Evolutionary conservation across 164 flowering plant species (phyloP), one percentile per base, ranked within the genome.

Genomic region (Echeveria elegans): DNA sequence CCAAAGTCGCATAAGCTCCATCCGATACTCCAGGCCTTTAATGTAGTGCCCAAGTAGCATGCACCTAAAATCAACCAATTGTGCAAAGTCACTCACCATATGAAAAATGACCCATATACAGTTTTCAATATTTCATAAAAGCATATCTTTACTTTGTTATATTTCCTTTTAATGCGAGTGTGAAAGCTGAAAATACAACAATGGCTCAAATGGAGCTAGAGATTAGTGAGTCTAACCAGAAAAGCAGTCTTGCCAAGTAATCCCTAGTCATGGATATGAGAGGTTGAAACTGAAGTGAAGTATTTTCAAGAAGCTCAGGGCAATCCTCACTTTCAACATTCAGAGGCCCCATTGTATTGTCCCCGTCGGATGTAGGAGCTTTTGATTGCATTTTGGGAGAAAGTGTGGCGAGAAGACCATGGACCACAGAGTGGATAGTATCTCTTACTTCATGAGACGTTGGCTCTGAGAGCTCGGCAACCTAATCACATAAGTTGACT

Each of bases 341-440:
- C 24, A 74, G 34, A 18, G 77, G 43, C 65, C 85, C 84, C 41
- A 70, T 5, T 21, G 86, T 15, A 29, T 77, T 62, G 69, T 81
- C 47, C 4, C 47, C 16, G 15, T 43, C 81, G 10, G 65, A 66
- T 60, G 80, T 79, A n/a, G 88, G 84, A 63, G 79, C 79, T 69
- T 82, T 82, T 0, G 97, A 85, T 63, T 91, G 93, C 85, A 91
- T 83, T 71, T 76, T 88, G 0, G 95, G 95, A 56, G 95, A 88
- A 66, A 87, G 86, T 4, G 92, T 88, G 31, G 95, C 95, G 15
- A 88, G 86, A 66, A 91, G 90, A 73, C 95, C 95, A 74, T 87
- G 90, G 11, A 88, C 84, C 45, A 86, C 90, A 43, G 85, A 84
- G 65, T 86, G 84, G 47, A 88, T 87, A 16, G 79, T 80, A 66